Conservation (phyloP, 106 monocot species). For the Narthecium ossifragum region DNA sequence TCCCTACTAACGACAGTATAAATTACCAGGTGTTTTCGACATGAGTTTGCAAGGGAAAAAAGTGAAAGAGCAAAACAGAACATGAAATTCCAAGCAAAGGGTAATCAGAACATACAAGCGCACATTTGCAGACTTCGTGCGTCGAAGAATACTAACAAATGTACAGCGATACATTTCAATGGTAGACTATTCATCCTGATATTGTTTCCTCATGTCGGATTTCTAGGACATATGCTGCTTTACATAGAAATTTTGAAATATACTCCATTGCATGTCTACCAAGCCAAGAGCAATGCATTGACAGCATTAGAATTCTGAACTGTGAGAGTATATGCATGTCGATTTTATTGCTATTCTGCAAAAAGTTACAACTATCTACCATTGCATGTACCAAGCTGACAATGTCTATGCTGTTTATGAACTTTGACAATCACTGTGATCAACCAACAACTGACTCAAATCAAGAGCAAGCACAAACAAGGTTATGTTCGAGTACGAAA, state of each 20-base stretch:
- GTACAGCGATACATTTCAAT: no score
- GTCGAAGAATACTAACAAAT: no score
- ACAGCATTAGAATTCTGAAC: no score
- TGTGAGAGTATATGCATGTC: no score
- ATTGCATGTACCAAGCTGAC: not conserved
- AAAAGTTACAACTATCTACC: not conserved
- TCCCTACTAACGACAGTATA: slow-evolving; percentile 17
- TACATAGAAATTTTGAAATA: not conserved
- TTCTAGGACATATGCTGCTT: not conserved
- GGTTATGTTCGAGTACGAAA: no score
- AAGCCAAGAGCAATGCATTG: no score
- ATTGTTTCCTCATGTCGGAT: not conserved
- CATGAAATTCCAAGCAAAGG: not conserved
- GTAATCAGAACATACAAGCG: not conserved
- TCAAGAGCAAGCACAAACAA: no score
- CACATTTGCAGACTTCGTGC: not conserved
- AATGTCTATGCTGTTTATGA: not conserved
- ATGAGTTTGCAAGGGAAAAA: not conserved
- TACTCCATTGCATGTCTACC: not conserved
- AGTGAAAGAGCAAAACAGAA: not conserved
- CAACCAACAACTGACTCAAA: no score
- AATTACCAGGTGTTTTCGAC: not conserved
- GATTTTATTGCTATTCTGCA: not conserved
- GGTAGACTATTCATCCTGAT: not conserved
- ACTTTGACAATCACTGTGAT: no score